Evolutionary conservation across 495 filamentous ascomycete species (phyloP), one percentile per base, ranked within the genome.

Genomic region (Podospora sp.): DNA sequence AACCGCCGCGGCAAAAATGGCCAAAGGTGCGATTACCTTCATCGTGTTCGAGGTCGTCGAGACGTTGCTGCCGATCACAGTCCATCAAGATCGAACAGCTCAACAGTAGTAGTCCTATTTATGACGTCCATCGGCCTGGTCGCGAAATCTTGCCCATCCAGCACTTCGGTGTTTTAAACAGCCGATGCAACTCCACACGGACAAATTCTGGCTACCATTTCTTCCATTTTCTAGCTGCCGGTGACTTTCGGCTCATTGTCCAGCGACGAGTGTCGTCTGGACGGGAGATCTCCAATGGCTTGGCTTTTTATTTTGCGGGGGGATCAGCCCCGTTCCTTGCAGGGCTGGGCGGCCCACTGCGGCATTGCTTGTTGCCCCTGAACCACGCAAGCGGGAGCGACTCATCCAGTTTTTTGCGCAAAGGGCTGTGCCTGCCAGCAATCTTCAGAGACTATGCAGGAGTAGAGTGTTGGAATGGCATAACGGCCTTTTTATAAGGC

Each of bases 161-260:
- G 8, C 22, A 14, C 9, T 58, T 62, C 25, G 60, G 59, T 63
- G 60, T 59, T 69, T 66, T 67, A 67, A 62, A 52, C 64, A 63
- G 64, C 68, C 68, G 64, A 69, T 69, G 62, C 64, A 33, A 69
- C 60, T 29, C 29, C n/a, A 67, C 9, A 60, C 52, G 57, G 61
- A 21, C 8, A 22, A n/a, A 33, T 62, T 63, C 20, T 62, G 53
- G 57, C 33, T 56, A 49, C 27, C 62, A 33, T 63, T 69, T 57
- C n/a, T 69, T 69, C 68, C 64, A 51, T 59, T 56, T 9, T 22
- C 22, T 27, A 12, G 16, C 21, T 2, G 57, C 57, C 50, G 52
- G n/a, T 35, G n/a, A 60, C n/a, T 24, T 3, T 11, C 40, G 36
- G 58, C 27, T 18, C n/a, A 26, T 33, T 21, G 21, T 57, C 35